Evolutionary conservation across 352 stramenopile genomes (phyloP), one percentile per base, ranked within the genome.

Genomic region (Aphanomyces invadans): DNA sequence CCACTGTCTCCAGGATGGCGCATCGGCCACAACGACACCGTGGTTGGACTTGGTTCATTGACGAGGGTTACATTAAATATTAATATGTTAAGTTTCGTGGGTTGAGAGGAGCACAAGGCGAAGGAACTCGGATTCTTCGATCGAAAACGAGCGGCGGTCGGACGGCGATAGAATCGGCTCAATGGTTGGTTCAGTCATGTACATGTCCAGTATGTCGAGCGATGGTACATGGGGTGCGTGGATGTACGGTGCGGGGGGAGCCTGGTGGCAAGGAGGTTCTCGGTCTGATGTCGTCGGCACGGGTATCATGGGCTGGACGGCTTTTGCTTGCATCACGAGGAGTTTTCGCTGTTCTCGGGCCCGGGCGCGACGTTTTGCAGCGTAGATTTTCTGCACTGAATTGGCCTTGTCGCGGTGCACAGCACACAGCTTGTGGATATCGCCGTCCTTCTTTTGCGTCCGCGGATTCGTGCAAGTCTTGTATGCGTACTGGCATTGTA

Each of bases 401-500:
- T 67, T 67, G 44, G 60, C 60, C 25, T 57, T 67, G 45, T 44
- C 42, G 29, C 60, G 60, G 25, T 67, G 60, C 5, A 56, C 10
- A 19, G 49, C 60, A 28, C 60, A 67, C 7, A 67, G 60, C 11
- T 49, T 67, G 49, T 67, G 60, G 45, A 49, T 19, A 4, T 67
- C 60, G 29, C 60, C 60, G 49, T 67, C 60, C 32, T 67, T 67
- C 60, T 67, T 67, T 5, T 56, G 49, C 21, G 60, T 56, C n/a
- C 60, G 60, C 1, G 36, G 26, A 33, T 67, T 67, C 28, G 28
- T 67, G 45, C 60, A 67, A 3, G 60, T 31, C 32, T 67, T 67
- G 60, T 67, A 67, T 5, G 60, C 60, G 38, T 67, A 67, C 49
- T 67, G 49, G 49, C 60, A 67, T 49, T 67, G 28, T 11, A 59